Conservation (phyloP, 768 basidiomycete species). For the Flagelloscypha sp. region DNA sequence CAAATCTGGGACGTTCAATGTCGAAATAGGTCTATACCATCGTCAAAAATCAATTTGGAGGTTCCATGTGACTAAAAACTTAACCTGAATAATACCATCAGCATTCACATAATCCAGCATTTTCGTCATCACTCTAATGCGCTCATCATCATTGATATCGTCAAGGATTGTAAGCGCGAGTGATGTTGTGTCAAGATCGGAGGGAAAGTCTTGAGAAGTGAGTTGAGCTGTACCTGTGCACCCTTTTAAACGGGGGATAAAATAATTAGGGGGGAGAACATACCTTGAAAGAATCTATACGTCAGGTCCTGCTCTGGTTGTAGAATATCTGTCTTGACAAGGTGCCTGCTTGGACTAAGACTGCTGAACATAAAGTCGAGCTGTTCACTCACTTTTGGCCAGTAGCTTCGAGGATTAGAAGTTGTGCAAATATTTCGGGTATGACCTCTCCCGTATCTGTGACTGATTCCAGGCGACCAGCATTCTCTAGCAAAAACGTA, state of each 20-base stretch:
- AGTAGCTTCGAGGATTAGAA: constrained; percentile 49
- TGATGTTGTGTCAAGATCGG: constrained; percentile 53
- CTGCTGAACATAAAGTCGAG: too few species aligned
- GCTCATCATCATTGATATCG: constrained; percentile 40
- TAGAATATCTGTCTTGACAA: too few species aligned
- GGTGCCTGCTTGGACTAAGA: too few species aligned
- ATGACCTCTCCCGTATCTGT: constrained; percentile 33
- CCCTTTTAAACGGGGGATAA: constrained; percentile 1
- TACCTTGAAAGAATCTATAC: constrained; percentile 52
- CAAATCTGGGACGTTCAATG: constrained; percentile 39
- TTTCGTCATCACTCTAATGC: constrained; percentile 48
- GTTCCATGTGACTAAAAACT: neutral
- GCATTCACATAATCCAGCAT: constrained; percentile 42
- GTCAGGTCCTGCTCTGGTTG: constrained; percentile 32
- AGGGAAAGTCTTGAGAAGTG: constrained; percentile 42
- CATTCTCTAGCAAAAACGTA: constrained; percentile 31
- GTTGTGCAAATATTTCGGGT: constrained; percentile 50
- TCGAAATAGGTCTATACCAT: constrained; percentile 46
- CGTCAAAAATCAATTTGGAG: neutral
- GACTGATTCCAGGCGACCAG: constrained; percentile 33
- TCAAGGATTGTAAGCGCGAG: constrained; percentile 46
- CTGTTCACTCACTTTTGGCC: constrained; percentile 33
- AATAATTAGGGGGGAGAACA: too few species aligned
- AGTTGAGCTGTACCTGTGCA: constrained; percentile 27
- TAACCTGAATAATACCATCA: constrained; percentile 46